phyloP scores from a whole-genome alignment of 2,329 filamentous ascomycete genomes.

The Pseudocercospora musae region DNA sequence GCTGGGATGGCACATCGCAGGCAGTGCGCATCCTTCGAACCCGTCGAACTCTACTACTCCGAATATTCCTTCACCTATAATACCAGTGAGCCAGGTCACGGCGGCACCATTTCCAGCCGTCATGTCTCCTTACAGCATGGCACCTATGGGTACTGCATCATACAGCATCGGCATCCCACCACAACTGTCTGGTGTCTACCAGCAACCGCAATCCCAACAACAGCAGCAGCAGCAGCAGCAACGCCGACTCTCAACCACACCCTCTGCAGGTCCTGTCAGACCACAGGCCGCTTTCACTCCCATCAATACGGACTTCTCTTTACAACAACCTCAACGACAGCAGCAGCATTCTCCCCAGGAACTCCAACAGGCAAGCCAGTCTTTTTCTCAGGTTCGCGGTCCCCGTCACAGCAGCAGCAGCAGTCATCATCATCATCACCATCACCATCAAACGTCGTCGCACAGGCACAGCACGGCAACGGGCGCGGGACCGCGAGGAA shows the following conservation, averaged over 20 bases:
- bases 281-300: conserved; percentile 23
- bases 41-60: conserved; percentile 21
- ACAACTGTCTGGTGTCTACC: conserved; percentile 21
- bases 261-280: not conserved
- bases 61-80: conserved; percentile 23
- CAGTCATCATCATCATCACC: conserved; percentile 8
- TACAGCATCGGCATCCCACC: conserved; percentile 29
- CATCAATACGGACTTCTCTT: conserved; percentile 21
- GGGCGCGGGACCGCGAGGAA: conserved; percentile 24
- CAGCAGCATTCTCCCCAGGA: conserved; percentile 17
- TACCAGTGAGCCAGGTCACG: conserved; percentile 32
- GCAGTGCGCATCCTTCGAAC: conserved; percentile 22
- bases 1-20: conserved; percentile 31
- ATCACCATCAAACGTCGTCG: conserved; percentile 11
- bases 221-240: conserved; percentile 16
- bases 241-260: conserved; percentile 3
- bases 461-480: conserved; percentile 7
- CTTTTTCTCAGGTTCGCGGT: conserved; percentile 29
- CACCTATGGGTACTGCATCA: conserved; percentile 20
- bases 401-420: conserved; percentile 21
- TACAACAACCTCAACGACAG: conserved; percentile 18
- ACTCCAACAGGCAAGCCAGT: conserved; percentile 17
- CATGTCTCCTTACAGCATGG: conserved; percentile 25
- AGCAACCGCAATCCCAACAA: conserved; percentile 11
- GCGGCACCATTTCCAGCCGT: conserved; percentile 33